Evolutionary conservation across 2,329 filamentous ascomycete species (phyloP), one percentile per base, ranked within the genome.

Genomic region (Cladorrhinum sp.): DNA sequence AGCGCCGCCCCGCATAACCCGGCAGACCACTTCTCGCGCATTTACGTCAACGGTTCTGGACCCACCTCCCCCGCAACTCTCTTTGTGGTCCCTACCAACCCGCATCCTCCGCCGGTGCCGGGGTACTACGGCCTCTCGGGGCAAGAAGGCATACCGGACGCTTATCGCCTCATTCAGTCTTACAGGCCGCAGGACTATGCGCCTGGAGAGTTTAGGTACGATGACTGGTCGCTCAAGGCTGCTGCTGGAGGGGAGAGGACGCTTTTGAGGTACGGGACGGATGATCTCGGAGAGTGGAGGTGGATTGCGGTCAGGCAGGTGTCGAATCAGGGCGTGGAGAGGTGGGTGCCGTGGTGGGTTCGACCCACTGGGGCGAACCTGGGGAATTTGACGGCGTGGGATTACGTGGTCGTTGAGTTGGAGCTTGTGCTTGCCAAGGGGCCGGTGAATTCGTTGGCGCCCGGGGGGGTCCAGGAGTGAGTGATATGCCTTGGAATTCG

Each of bases 21-120:
- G 0, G 54, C 28, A 7, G 63, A 65, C 28, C 63, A 65, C 49
- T 65, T 64, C 53, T 39, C 18, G 12, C 65, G 64, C 53, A 53
- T 62, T 52, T 50, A 30, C 49, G 28, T 60, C 56, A 57, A 58
- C 46, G 53, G 30, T 14, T 51, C 59, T 1, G 39, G 28, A 53
- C 2, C 42, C 39, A 16, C 55, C 53, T 6, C 30, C 21, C 53
- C 49, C 8, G 8, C 26, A 9, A 8, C 46, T 1, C 64, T 64
- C n/a, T 24, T 24, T 21, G 61, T 66, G 1, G 62, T 67, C 1
- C 62, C 65, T 9, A 67, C 65, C 10, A 60, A 67, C 51, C 65
- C 65, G 6, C 65, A 67, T 46, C 65, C 65, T 33, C 64, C 64
- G 7, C 65, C 65, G 1, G 64, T 67, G 1, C 64, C 64, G 28